Evolutionary conservation across 2,329 filamentous ascomycete genomes (phyloP), one percentile per base, ranked within the genome.

Genomic region (Alternaria longipes): DNA sequence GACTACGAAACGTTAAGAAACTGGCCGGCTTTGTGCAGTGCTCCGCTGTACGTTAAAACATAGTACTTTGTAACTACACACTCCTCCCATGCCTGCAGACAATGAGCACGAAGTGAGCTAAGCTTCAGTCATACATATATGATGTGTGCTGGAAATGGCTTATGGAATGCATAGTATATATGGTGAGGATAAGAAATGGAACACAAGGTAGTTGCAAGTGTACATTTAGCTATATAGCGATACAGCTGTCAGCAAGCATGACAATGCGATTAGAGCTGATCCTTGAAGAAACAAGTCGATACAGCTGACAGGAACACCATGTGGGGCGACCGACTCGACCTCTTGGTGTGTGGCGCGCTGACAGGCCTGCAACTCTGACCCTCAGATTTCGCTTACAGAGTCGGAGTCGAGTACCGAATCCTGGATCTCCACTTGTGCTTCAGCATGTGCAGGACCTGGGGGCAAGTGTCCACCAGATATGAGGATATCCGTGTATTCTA

Each of bases 401-500:
- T 38, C 32, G 22, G 20, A 22, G 8, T 22, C 41, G 11, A 62
- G 20, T 4, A 28, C 47, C 12, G 60, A 59, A 14, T 56, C 46
- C 30, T 47, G 32, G 20, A 32, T 36, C 28, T 45, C 40, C 24
- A 34, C 9, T 5, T 30, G 11, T 11, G 41, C 22, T 50, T 49
- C 40, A 32, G 22, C 12, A 12, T 34, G 16, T 8, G 20, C 30
- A 24, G 40, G 46, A 42, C 22, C 51, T 16, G 14, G 52, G 34
- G 62, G 64, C 28, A 65, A 9, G 4, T 53, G 41, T 9, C 36
- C 46, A 22, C 63, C 53, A n/a, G 60, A 66, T 8, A 41, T 55
- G 9, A 68, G 50, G 7, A 64, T 52, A 20, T 34, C 30, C 61
- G 67, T 59, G 22, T 51, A 50, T 5, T 64, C 59, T 16, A 40